phyloP scores from a whole-genome alignment of 306 rosid species.

The Heteromeles arbutifolia region DNA sequence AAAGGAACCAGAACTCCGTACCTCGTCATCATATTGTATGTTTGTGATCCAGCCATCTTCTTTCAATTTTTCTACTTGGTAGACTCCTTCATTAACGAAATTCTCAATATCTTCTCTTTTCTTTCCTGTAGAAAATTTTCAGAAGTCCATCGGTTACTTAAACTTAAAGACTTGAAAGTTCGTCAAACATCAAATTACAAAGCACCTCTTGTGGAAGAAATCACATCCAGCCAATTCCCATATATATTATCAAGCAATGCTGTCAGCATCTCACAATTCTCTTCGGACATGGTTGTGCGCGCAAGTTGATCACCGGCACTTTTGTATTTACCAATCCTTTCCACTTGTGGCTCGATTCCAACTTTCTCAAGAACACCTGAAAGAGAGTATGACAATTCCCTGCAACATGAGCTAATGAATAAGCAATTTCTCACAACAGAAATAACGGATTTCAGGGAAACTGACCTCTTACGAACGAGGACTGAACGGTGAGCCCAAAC shows the following conservation, averaged over 20 bases:
- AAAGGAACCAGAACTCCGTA: conserved; percentile 24
- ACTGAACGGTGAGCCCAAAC: conserved; percentile 86
- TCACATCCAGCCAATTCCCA: conserved; percentile 78
- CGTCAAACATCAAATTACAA: conserved; percentile 23
- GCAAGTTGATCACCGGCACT: conserved; percentile 87
- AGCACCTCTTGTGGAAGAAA: conserved; percentile 75
- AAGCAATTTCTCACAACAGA: neutral
- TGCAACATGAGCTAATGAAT: neutral
- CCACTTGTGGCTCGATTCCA: conserved; percentile 89
- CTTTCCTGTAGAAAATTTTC: conserved; percentile 47
- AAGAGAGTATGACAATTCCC: conserved; percentile 7
- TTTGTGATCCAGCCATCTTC: conserved; percentile 83
- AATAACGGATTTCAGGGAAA: neutral
- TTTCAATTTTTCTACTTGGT: conserved; percentile 73
- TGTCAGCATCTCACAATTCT: conserved; percentile 79
- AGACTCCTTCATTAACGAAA: conserved; percentile 80
- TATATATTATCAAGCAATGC: conserved; percentile 81
- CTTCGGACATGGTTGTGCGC: conserved; percentile 66
- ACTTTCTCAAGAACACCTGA: conserved; percentile 76
- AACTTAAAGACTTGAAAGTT: conserved; percentile 12
- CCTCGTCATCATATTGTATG: conserved; percentile 87
- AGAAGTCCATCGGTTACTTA: conserved; percentile 13
- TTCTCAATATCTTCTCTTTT: conserved; percentile 63
- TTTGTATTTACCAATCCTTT: conserved; percentile 89
- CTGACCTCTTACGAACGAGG: conserved; percentile 77